These are phyloP conservation scores for Chrysanthemum makinoi DNA, from an alignment of 129 eudicot species.

Conservation along the genomic window DNA sequence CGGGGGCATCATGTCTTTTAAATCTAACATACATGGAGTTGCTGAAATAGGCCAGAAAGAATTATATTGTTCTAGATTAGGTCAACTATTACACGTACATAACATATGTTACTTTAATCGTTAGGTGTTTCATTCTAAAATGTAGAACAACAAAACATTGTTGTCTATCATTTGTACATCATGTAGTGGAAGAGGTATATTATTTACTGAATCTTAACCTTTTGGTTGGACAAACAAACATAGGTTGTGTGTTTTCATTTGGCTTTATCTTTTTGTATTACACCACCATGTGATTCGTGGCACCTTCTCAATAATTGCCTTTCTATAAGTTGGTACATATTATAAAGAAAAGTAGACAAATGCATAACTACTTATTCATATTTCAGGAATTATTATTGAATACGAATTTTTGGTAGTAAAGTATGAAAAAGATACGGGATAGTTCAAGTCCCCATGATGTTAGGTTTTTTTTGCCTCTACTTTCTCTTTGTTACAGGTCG, in stretches of 20 bases:
- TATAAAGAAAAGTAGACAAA: background rate
- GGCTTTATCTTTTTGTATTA: constrained; percentile 16
- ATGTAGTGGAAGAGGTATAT: constrained; percentile 17
- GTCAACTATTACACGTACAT: constrained; percentile 29
- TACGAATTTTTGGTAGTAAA: background rate
- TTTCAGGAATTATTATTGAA: background rate
- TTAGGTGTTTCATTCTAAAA: background rate
- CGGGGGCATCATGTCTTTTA: too few relatives aligned
- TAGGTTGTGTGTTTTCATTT: constrained; percentile 4
- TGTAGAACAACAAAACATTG: background rate
- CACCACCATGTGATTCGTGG: constrained; percentile 23
- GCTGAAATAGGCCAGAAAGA: constrained; percentile 16
- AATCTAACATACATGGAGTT: constrained; percentile 16
- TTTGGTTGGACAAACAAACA: constrained; percentile 9
- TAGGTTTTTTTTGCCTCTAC: too few relatives aligned
- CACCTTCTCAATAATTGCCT: constrained; percentile 8
- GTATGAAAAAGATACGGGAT: too few relatives aligned
- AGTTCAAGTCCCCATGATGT: too few relatives aligned
- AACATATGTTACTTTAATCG: constrained; percentile 17
- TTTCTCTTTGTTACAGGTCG: too few relatives aligned
- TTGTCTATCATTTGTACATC: background rate
- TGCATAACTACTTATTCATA: too few relatives aligned
- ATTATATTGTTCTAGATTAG: constrained; percentile 30
- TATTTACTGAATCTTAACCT: constrained; percentile 5
- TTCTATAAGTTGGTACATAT: constrained; percentile 9